These are phyloP conservation scores for Neurospora sp. DNA, from an alignment of 495 filamentous ascomycete genomes.

Conservation along the genomic window DNA sequence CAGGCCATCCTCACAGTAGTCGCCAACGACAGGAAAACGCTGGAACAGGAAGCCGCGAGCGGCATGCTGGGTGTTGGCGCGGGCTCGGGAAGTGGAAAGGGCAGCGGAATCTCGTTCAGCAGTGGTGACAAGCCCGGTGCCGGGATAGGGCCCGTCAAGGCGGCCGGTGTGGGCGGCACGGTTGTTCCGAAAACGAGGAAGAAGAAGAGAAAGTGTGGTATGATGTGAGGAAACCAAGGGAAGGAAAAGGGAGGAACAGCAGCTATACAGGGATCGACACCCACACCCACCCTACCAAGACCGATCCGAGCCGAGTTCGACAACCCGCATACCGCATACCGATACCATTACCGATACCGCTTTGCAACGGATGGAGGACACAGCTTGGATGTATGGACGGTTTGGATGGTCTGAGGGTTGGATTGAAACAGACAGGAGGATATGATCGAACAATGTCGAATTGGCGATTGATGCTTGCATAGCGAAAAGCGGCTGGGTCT, in stretches of 20 bases:
- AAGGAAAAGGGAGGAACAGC: slow-evolving; percentile 1
- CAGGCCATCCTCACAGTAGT: slow-evolving; percentile 81
- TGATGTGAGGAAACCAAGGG: slow-evolving; percentile 9
- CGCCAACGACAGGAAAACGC: slow-evolving; percentile 47
- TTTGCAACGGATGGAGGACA: neutral
- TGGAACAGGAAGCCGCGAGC: slow-evolving; percentile 32
- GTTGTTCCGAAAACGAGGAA: slow-evolving; percentile 26
- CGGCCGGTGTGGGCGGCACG: neutral
- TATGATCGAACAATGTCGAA: neutral
- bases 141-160: slow-evolving; percentile 13
- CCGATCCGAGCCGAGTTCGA: neutral
- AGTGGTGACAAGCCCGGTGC: slow-evolving; percentile 19
- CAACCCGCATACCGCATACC: neutral
- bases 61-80: slow-evolving; percentile 6
- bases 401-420: neutral
- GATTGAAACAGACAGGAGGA: neutral
- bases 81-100: slow-evolving; percentile 8
- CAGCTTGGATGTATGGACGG: neutral
- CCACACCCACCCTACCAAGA: neutral
- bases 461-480: neutral
- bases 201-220: slow-evolving; percentile 49
- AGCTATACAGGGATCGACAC: neutral
- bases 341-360: neutral
- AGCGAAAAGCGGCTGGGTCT: neutral
- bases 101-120: slow-evolving; percentile 10